phyloP scores from a whole-genome alignment of 768 basidiomycete species.

The Hygrocybe punicea region DNA sequence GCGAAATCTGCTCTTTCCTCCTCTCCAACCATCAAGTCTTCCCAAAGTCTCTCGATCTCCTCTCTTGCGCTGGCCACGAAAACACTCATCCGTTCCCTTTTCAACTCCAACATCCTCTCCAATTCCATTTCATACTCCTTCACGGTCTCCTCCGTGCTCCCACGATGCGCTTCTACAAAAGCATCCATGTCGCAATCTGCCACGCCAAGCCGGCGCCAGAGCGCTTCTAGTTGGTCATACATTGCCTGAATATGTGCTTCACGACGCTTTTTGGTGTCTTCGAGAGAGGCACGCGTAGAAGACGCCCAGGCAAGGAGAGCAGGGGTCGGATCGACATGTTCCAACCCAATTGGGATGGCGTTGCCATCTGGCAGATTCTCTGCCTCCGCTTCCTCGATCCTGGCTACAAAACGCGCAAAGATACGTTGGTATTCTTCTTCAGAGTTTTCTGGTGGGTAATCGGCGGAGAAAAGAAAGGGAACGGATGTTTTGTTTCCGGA shows the following conservation, averaged over 20 bases:
- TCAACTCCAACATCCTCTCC: conserved; percentile 84
- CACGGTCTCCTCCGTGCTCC: conserved; percentile 74
- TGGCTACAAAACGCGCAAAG: conserved; percentile 60
- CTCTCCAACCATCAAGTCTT: conserved; percentile 80
- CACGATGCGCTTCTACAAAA: conserved; percentile 86
- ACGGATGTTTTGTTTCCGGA: conserved; percentile 38
- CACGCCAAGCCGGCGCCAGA: conserved; percentile 87
- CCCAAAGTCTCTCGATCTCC: conserved; percentile 81
- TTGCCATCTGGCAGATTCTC: conserved; percentile 41
- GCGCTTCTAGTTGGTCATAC: conserved; percentile 87
- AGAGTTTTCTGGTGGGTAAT: conserved; percentile 19
- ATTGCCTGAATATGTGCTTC: conserved; percentile 87
- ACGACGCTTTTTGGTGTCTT: conserved; percentile 67
- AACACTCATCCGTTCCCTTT: conserved; percentile 79
- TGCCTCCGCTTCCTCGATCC: conserved; percentile 56
- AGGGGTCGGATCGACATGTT: conserved; percentile 74
- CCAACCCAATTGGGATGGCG: conserved; percentile 51
- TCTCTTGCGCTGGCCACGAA: conserved; percentile 80
- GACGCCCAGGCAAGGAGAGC: conserved; percentile 73
- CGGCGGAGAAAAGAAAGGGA: conserved; percentile 39
- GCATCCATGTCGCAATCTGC: conserved; percentile 77
- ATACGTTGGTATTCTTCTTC: conserved; percentile 55
- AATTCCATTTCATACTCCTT: conserved; percentile 86
- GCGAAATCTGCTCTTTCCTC: conserved; percentile 79
- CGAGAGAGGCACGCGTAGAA: conserved; percentile 53